These are phyloP conservation scores for Phytophthora fragariae DNA, from an alignment of 352 stramenopile species.

Conservation along the genomic window DNA sequence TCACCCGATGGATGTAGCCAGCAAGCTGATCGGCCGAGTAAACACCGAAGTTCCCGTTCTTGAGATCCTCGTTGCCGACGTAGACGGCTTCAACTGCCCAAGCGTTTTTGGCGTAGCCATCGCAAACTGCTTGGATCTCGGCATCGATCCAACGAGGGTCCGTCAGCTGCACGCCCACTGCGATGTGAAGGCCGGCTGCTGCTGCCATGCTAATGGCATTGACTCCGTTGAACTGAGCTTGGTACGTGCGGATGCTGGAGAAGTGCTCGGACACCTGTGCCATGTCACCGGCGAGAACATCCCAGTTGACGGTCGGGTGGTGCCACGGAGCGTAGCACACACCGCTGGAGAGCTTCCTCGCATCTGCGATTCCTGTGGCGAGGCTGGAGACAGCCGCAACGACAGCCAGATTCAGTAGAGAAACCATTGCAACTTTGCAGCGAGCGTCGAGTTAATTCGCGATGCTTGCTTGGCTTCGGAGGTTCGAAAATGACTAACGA, in stretches of 20 bases:
- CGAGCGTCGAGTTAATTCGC: background rate
- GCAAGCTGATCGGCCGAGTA: conserved; percentile 45
- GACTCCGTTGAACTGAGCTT: conserved; percentile 57
- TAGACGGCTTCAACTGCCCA: conserved; percentile 65
- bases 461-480: conserved; percentile 10
- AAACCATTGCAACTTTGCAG: conserved; percentile 13
- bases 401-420: conserved; percentile 3
- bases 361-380: background rate
- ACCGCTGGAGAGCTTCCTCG: conserved; percentile 31
- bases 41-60: conserved; percentile 49
- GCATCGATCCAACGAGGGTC: conserved; percentile 45
- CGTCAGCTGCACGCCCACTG: conserved; percentile 65
- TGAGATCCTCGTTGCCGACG: conserved; percentile 77
- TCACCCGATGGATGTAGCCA: conserved; percentile 58
- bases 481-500: conserved; percentile 18
- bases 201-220: conserved; percentile 59
- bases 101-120: conserved; percentile 45
- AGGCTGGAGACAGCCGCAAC: background rate
- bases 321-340: conserved; percentile 75
- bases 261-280: conserved; percentile 56
- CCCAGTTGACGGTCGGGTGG: conserved; percentile 48
- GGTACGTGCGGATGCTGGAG: conserved; percentile 71
- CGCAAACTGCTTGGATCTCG: conserved; percentile 65
- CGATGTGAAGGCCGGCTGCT: conserved; percentile 54
- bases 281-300: conserved; percentile 47